Conservation (phyloP, 169 alveolate genomes). For the Plasmodium knowlesi region DNA sequence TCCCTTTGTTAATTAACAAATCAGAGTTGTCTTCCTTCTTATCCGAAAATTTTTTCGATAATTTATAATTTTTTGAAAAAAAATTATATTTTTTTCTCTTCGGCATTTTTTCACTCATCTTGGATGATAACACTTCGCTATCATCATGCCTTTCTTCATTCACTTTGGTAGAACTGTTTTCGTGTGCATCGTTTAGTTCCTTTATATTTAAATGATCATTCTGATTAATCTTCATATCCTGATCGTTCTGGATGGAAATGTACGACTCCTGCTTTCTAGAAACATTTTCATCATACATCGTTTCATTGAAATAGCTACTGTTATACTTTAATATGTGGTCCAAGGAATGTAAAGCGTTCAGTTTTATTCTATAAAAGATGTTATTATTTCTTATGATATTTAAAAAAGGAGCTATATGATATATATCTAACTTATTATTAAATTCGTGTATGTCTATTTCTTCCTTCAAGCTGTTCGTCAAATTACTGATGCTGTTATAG, state of each 20-base stretch:
- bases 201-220: neutral
- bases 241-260: conserved; percentile 3
- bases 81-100: conserved; percentile 55
- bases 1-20: conserved; percentile 59
- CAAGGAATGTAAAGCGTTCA: conserved; percentile 59
- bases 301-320: conserved; percentile 36
- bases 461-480: conserved; percentile 38
- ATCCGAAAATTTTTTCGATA: conserved; percentile 11
- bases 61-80: conserved; percentile 40
- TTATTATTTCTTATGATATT: conserved; percentile 71
- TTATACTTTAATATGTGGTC: conserved; percentile 65
- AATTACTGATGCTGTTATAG: conserved; percentile 68
- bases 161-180: conserved; percentile 8
- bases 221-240: neutral
- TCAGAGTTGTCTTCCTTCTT: conserved; percentile 45
- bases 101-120: conserved; percentile 58
- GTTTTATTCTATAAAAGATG: conserved; percentile 67
- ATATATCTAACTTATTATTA: conserved; percentile 70
- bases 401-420: conserved; percentile 75
- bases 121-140: neutral
- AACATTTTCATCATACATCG: neutral
- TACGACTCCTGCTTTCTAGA: conserved; percentile 6
- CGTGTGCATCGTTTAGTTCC: neutral
- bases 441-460: conserved; percentile 25
- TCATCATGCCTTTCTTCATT: conserved; percentile 32